These are phyloP conservation scores for Fusarium fujikuroi DNA, from an alignment of 2,329 filamentous ascomycete genomes.

Conservation along the genomic window DNA sequence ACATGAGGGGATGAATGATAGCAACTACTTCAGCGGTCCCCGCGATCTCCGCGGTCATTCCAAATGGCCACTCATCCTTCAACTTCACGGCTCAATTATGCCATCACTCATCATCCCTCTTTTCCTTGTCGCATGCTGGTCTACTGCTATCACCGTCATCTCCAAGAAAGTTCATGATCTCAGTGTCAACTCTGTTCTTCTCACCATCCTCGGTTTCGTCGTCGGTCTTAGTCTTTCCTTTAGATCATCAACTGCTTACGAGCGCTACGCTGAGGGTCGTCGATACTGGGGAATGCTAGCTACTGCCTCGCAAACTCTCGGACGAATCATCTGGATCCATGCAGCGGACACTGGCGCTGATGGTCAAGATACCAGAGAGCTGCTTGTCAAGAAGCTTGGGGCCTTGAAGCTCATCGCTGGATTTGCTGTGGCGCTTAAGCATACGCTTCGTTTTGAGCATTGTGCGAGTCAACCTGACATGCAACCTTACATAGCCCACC, in stretches of 20 bases:
- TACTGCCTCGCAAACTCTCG: conserved; percentile 73
- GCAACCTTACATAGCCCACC: conserved; percentile 72
- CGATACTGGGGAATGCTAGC: conserved; percentile 71
- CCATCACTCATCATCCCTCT: conserved; percentile 80
- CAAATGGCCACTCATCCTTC: conserved; percentile 79
- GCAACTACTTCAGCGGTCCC: conserved; percentile 73
- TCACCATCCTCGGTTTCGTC: conserved; percentile 84
- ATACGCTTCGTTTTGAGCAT: conserved; percentile 85
- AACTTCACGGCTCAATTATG: conserved; percentile 78
- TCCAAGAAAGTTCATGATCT: conserved; percentile 56
- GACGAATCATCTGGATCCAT: conserved; percentile 86
- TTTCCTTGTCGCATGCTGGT: conserved; percentile 70
- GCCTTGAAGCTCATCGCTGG: conserved; percentile 82
- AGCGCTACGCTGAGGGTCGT: conserved; percentile 73
- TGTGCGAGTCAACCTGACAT: conserved; percentile 81
- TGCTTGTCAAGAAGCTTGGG: conserved; percentile 76
- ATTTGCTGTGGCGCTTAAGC: conserved; percentile 80
- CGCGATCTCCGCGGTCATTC: conserved; percentile 77
- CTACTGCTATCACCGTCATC: conserved; percentile 71
- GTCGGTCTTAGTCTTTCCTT: conserved; percentile 81
- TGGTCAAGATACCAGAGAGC: conserved; percentile 65
- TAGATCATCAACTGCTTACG: conserved; percentile 80
- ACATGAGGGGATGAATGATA: conserved; percentile 41
- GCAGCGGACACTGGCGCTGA: conserved; percentile 65
- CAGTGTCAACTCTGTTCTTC: conserved; percentile 58